Conservation (phyloP, 2,329 filamentous ascomycete species). For the Neurospora crassa region DNA sequence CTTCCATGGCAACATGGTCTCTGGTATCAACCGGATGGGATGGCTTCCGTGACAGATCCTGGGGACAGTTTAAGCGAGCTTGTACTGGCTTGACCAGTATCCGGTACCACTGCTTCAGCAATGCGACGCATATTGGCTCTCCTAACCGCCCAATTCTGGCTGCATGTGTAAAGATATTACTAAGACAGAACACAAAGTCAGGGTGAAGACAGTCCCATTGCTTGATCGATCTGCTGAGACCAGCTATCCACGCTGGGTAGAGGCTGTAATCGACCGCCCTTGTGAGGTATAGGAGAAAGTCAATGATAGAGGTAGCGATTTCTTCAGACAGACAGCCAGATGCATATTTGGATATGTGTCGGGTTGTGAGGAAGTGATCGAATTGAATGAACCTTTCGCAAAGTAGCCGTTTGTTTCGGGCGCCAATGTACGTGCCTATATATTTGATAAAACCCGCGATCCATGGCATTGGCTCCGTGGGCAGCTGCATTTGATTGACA, state of each 20-base stretch:
- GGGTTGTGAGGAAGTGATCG: background rate
- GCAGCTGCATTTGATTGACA: background rate
- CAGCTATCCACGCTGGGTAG: background rate
- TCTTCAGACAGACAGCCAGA: background rate
- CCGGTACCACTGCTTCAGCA: background rate
- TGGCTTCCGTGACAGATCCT: background rate
- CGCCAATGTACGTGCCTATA: no score
- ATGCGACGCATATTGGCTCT: background rate
- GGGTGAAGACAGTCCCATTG: background rate
- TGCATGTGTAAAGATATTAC: background rate
- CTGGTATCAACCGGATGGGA: background rate
- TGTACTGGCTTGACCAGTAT: background rate
- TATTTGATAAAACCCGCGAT: background rate
- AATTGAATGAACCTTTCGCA: background rate
- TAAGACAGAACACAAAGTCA: background rate
- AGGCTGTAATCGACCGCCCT: background rate
- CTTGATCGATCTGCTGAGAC: background rate
- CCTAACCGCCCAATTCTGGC: no score
- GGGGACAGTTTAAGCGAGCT: background rate
- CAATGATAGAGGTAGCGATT: background rate
- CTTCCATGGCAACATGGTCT: background rate
- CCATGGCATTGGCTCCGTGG: background rate
- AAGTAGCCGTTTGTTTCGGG: background rate
- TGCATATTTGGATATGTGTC: background rate
- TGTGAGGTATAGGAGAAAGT: background rate